phyloP scores from a whole-genome alignment of 2,329 filamentous ascomycete genomes.

The Curvularia spicifera region DNA sequence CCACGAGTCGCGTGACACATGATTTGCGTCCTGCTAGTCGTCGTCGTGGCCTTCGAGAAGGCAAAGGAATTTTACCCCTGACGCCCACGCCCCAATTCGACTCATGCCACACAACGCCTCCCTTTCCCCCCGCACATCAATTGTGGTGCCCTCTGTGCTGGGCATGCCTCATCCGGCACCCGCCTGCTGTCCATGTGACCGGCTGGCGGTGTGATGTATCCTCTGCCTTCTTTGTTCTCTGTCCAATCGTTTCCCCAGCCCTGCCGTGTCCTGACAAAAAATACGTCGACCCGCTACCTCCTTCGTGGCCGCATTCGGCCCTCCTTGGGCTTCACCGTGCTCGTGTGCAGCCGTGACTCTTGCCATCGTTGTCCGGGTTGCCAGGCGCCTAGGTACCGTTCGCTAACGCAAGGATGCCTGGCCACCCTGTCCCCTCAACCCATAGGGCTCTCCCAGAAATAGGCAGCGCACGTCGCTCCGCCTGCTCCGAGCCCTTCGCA shows the following conservation, averaged over 20 bases:
- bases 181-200: conserved; percentile 38
- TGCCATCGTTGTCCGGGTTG: not conserved
- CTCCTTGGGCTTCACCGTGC: conserved; percentile 13
- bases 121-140: conserved; percentile 26
- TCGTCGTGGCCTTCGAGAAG: conserved; percentile 40
- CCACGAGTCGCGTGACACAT: conserved; percentile 42
- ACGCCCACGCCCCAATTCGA: conserved; percentile 11
- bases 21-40: conserved; percentile 22
- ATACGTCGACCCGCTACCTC: not conserved
- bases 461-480: conserved; percentile 32
- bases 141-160: conserved; percentile 13
- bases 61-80: conserved; percentile 32
- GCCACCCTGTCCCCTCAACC: conserved; percentile 9
- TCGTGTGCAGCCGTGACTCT: not conserved
- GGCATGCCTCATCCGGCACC: conserved; percentile 11
- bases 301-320: conserved; percentile 3
- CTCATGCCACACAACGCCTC: too few species aligned
- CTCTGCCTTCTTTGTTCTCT: conserved; percentile 9
- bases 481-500: conserved; percentile 25
- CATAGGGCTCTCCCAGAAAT: conserved; percentile 24
- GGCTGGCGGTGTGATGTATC: conserved; percentile 42
- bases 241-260: conserved; percentile 26
- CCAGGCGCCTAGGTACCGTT: conserved; percentile 6
- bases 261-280: conserved; percentile 4
- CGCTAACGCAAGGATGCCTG: conserved; percentile 19